Evolutionary conservation across 768 basidiomycete species (phyloP).

Genomic region (Inosperma sp.): DNA sequence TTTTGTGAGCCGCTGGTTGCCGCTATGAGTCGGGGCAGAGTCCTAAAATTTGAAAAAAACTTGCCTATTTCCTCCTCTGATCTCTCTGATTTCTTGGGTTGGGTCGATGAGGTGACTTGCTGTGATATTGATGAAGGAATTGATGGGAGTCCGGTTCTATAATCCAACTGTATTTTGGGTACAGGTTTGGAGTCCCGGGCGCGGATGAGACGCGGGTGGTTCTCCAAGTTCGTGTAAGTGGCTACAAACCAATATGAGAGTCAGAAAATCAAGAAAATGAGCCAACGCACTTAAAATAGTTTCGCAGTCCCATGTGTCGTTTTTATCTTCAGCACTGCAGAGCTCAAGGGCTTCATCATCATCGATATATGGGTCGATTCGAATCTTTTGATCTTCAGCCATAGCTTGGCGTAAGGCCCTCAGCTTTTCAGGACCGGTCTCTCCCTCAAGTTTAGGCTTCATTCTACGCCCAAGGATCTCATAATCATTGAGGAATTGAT

Average conservation of each 20-base stretch:
- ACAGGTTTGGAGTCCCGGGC: constrained; percentile 51
- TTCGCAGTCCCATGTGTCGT: constrained; percentile 93
- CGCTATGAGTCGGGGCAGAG: not conserved
- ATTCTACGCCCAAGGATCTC: constrained; percentile 88
- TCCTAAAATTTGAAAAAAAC: constrained; percentile 26
- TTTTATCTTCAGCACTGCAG: constrained; percentile 51
- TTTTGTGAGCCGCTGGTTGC: constrained; percentile 35
- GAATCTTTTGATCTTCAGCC: constrained; percentile 61
- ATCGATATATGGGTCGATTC: constrained; percentile 40
- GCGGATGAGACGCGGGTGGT: constrained; percentile 87
- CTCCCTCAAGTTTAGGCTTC: constrained; percentile 68
- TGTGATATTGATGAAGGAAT: no score
- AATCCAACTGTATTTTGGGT: constrained; percentile 67
- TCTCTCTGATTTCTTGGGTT: constrained; percentile 12
- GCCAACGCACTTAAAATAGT: constrained; percentile 78
- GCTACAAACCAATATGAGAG: constrained; percentile 43
- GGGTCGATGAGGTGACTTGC: no score
- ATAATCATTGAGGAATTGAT: constrained; percentile 89
- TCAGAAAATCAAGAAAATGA: not conserved
- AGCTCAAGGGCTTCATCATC: constrained; percentile 49
- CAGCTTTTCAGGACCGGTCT: constrained; percentile 72
- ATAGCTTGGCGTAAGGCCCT: constrained; percentile 73
- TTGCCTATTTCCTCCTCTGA: constrained; percentile 18
- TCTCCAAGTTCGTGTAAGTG: constrained; percentile 96
- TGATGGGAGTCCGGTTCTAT: constrained; percentile 71